phyloP scores from a whole-genome alignment of 768 basidiomycete genomes.

The Tricholomella constricta region DNA sequence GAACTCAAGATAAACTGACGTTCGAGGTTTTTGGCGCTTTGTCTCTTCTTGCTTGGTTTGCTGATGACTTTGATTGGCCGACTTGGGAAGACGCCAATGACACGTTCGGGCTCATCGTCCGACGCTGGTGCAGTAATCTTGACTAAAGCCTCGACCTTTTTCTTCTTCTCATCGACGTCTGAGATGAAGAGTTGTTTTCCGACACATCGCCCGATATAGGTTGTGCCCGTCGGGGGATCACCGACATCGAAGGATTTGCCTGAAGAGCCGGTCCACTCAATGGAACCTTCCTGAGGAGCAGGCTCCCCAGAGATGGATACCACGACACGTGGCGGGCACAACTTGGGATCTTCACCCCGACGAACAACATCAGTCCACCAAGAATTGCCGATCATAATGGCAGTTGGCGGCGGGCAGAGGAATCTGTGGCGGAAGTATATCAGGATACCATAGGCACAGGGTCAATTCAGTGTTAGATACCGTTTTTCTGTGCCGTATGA shows the following conservation, averaged over 20 bases:
- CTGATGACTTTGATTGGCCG: conserved; percentile 98
- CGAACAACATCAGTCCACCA: conserved; percentile 90
- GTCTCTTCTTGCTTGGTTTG: conserved; percentile 97
- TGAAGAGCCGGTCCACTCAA: conserved; percentile 85
- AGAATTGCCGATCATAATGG: conserved; percentile 89
- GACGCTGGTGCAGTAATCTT: conserved; percentile 81
- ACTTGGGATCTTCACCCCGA: conserved; percentile 72
- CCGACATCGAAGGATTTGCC: conserved; percentile 84
- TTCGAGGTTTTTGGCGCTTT: conserved; percentile 91
- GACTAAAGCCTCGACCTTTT: conserved; percentile 92
- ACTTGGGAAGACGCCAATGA: conserved; percentile 88
- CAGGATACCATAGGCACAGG: conserved; percentile 3
- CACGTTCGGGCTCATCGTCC: conserved; percentile 78
- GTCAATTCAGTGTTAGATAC: conserved; percentile 36
- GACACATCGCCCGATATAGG: conserved; percentile 90
- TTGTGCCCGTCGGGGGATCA: conserved; percentile 78
- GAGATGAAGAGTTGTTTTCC: conserved; percentile 96
- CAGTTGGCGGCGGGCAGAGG: conserved; percentile 92
- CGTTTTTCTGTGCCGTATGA: conserved; percentile 96
- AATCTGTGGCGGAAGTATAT: conserved; percentile 51
- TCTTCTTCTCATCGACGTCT: conserved; percentile 93
- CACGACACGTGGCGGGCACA: conserved; percentile 78
- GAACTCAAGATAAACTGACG: conserved; percentile 52
- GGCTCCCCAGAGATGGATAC: conserved; percentile 93
- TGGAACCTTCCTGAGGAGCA: conserved; percentile 78